phyloP scores from a whole-genome alignment of 2,329 filamentous ascomycete genomes.

The Aureobasidium sp. region DNA sequence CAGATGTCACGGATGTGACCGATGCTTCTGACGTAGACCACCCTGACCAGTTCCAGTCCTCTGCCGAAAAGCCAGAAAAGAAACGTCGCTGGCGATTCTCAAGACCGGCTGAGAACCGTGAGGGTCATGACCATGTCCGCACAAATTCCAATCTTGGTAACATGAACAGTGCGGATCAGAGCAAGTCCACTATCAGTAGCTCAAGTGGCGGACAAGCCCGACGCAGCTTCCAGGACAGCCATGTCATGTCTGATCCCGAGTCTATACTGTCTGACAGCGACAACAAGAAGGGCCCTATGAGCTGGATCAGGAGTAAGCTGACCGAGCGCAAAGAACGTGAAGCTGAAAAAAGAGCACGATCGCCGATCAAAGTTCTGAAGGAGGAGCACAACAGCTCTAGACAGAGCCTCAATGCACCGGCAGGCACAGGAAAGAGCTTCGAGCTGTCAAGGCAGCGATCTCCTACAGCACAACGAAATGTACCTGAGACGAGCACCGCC shows the following conservation, averaged over 20 bases:
- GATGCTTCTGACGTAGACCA: constrained; percentile 71
- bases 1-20: constrained; percentile 69
- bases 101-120: constrained; percentile 22
- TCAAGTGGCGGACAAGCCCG: not conserved
- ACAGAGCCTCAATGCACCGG: constrained; percentile 9
- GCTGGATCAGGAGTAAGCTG: constrained; percentile 60
- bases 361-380: constrained; percentile 32
- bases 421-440: constrained; percentile 8
- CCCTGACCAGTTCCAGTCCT: constrained; percentile 49
- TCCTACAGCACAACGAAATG: not conserved
- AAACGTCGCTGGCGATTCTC: constrained; percentile 69
- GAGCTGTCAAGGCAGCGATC: constrained; percentile 13
- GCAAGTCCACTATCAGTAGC: constrained; percentile 18
- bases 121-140: not conserved
- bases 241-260: constrained; percentile 12
- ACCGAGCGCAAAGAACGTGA: constrained; percentile 51
- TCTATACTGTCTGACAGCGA: constrained; percentile 13
- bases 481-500: not conserved
- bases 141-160: constrained; percentile 8
- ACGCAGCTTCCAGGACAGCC: constrained; percentile 11
- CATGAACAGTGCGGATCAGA: constrained; percentile 16
- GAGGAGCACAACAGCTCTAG: constrained; percentile 38
- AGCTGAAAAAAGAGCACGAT: constrained; percentile 39
- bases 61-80: constrained; percentile 56
- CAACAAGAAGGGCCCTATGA: constrained; percentile 48